These are phyloP conservation scores for Chiua virens DNA, from an alignment of 768 basidiomycete genomes.

Conservation along the genomic window DNA sequence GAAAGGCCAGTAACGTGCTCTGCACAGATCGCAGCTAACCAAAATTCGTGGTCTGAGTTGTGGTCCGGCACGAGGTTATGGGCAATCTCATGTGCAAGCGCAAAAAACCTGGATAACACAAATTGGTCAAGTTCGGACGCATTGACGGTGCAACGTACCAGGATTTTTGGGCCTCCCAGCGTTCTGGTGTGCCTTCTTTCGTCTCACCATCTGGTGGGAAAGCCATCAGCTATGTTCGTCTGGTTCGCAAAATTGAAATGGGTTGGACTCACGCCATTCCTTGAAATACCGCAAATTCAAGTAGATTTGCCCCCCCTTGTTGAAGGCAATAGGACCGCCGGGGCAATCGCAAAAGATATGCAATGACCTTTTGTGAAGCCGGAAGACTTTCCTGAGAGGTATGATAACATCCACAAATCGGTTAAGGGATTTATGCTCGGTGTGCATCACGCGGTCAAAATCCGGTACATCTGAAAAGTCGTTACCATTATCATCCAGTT, in stretches of 20 bases:
- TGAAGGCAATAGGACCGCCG: slow-evolving; percentile 89
- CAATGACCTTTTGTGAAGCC: slow-evolving; percentile 63
- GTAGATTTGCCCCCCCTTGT: slow-evolving; percentile 80
- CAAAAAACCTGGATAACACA: slow-evolving; percentile 49
- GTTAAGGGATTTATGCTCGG: slow-evolving; percentile 52
- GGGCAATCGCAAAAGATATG: slow-evolving; percentile 81
- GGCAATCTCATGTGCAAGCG: slow-evolving; percentile 55
- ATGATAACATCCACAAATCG: slow-evolving; percentile 69
- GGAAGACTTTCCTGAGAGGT: slow-evolving; percentile 66
- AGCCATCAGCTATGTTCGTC: neutral
- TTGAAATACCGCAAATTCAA: slow-evolving; percentile 82
- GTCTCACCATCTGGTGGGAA: slow-evolving; percentile 66
- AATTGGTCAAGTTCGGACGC: no score
- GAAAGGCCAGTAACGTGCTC: slow-evolving; percentile 45
- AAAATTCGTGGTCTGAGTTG: slow-evolving; percentile 89
- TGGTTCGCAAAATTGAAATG: neutral
- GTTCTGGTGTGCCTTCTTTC: slow-evolving; percentile 38
- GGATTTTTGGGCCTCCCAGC: slow-evolving; percentile 69
- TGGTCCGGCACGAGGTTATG: slow-evolving; percentile 85
- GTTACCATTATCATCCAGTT: neutral
- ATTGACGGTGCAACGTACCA: slow-evolving; percentile 46
- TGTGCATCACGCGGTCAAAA: slow-evolving; percentile 43
- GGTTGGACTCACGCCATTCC: slow-evolving; percentile 68
- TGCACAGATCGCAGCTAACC: slow-evolving; percentile 85
- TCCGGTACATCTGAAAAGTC: slow-evolving; percentile 36